Conservation (phyloP, 352 stramenopile genomes). For the Globisporangium spinosum region DNA sequence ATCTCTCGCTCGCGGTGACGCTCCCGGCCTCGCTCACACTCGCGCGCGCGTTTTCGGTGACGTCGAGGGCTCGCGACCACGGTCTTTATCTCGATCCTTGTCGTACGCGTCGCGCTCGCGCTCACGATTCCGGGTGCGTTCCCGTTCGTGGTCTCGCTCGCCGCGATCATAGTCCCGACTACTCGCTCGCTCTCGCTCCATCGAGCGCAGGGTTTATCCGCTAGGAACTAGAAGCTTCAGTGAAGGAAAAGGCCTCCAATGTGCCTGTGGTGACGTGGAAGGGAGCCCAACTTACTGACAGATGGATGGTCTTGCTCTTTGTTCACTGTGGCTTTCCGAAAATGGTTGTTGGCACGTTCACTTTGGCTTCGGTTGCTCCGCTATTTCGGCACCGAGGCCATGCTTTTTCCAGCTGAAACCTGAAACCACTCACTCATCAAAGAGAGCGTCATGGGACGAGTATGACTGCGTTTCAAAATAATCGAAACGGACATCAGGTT, state of each 20-base stretch:
- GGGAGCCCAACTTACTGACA: background rate
- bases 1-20: conserved; percentile 32
- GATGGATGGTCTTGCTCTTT: background rate
- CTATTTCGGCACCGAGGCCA: background rate
- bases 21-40: conserved; percentile 29
- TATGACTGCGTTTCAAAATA: background rate
- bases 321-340: background rate
- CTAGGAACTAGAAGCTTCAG: background rate
- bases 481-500: background rate
- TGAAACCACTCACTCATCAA: background rate
- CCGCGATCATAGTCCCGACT: conserved; percentile 24
- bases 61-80: conserved; percentile 23
- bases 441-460: background rate
- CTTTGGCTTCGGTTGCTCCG: background rate
- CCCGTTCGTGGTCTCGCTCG: conserved; percentile 16
- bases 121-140: background rate
- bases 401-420: background rate
- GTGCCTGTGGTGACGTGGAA: background rate
- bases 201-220: conserved; percentile 11
- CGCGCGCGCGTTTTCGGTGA: conserved; percentile 17
- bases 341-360: background rate
- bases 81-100: conserved; percentile 25
- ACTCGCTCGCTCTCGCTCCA: conserved; percentile 25
- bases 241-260: background rate
- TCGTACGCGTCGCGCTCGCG: conserved; percentile 10